A percentile compares a stretch with the other conserved stretches of the same genome.
These are phyloP conservation scores for Volvariella volvacea DNA, from an alignment of 1,284 basidiomycete species.

Conservation along the genomic window DNA sequence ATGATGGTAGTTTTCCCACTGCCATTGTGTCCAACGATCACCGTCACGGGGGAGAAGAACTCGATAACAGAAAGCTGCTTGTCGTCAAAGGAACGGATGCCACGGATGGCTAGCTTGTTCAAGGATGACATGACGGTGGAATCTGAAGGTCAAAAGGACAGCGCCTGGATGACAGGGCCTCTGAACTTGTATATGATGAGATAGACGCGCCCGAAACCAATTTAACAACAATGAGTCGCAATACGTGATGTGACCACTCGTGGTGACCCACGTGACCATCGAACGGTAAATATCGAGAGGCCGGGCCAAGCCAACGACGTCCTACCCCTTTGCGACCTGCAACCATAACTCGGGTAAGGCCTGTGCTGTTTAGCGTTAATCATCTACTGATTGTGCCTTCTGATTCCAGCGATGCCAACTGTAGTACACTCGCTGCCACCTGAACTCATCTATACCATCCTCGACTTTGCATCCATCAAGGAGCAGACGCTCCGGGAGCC, in stretches of 20 bases:
- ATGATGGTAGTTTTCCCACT: constrained; percentile 99
- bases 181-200: background rate
- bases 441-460: background rate
- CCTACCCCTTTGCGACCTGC: too few relatives aligned
- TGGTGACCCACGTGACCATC: too few relatives aligned
- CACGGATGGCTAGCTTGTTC: constrained; percentile 83
- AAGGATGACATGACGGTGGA: constrained; percentile 63
- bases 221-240: too few relatives aligned
- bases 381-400: too few relatives aligned
- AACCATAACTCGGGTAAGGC: too few relatives aligned
- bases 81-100: constrained; percentile 91
- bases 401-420: too few relatives aligned
- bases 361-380: too few relatives aligned
- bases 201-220: constrained; percentile 10
- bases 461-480: background rate
- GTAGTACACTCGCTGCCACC: background rate
- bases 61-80: constrained; percentile 93
- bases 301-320: background rate
- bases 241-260: too few relatives aligned
- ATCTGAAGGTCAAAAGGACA: too few relatives aligned
- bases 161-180: too few relatives aligned
- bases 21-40: constrained; percentile 98
- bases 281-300: background rate
- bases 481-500: constrained; percentile 15
- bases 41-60: constrained; percentile 96